Base-by-base conservation (phyloP, 345 rosid genomes). In the Ailanthus altissimus region DNA sequence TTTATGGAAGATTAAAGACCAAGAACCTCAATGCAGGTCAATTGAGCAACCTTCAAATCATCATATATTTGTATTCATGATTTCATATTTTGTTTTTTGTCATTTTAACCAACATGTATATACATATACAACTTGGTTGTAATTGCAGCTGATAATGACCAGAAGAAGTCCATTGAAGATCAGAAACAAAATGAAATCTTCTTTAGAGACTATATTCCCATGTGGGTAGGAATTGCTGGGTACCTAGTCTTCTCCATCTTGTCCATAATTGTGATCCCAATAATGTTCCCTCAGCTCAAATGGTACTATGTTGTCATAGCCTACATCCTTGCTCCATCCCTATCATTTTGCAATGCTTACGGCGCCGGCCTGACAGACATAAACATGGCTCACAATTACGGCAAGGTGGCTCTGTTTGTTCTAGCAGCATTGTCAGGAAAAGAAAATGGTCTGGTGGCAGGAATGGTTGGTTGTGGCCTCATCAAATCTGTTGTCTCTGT, bases 381-480 rank as follows among this genome's bases (percentile, higher is more conserved):
- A 2, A 95, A 95, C 93, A 93, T 95, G 99, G 98, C 97, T 50
- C 93, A 93, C 74, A 95, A 95, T 81, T 95, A 95, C n/a, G 97
- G 97, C 5, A 95, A 95, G 83, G 90, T 95, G 25, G 99, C 98
- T 50, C 86, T 95, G 6, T 95, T 95, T 49, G 84, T 91, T 16
- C 64, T 95, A 6, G 99, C 97, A 0, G 98, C 98, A 21, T 40
- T 89, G 49, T 74, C 99, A 0, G 97, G 98, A 54, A 91, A 87
- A 77, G 87, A 91, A 63, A 59, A 95, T 13, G 98, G 99, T 3
- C 84, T 95, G 1, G 90, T 95, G 14, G 99, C 99, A 0, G 96
- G 90, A 36, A 92, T 95, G 0, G 96, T 91, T 0, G 99, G 99
- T 0, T 95, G 98, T 51, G 98, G 99, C n/a, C 84, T 95, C 65